Evolutionary conservation across 768 basidiomycete genomes (phyloP).

Genomic region (Rhodotorula taiwanensis): DNA sequence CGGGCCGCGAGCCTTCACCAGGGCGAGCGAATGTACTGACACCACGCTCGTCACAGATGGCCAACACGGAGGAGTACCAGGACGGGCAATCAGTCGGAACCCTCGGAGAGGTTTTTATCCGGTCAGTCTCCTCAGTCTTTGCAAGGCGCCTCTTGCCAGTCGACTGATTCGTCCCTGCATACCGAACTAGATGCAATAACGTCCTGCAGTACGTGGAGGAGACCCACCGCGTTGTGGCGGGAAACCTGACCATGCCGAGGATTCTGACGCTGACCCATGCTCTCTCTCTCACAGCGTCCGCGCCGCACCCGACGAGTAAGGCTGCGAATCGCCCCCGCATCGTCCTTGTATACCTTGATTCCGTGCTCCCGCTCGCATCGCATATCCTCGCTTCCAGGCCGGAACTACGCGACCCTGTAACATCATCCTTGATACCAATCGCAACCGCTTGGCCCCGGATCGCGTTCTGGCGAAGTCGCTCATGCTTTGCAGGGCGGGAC

Average conservation of each 20-base stretch:
- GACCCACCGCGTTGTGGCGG: no score
- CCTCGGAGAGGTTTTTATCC: slow-evolving; percentile 97
- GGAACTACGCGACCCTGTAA: background rate
- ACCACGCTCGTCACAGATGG: slow-evolving; percentile 55
- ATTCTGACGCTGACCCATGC: no score
- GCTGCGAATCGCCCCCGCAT: slow-evolving; percentile 57
- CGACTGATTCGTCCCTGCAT: background rate
- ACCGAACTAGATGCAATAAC: slow-evolving; percentile 32
- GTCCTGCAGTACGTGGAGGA: slow-evolving; percentile 28
- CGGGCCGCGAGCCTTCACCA: no score
- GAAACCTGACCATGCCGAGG: no score
- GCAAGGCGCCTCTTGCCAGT: background rate
- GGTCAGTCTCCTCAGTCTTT: slow-evolving; percentile 52
- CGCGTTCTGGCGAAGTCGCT: no score
- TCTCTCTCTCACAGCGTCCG: background rate
- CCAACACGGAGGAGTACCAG: slow-evolving; percentile 98
- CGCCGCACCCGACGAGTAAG: slow-evolving; percentile 20
- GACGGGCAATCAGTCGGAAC: slow-evolving; percentile 92
- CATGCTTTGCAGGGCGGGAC: no score
- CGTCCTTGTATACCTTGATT: slow-evolving; percentile 33
- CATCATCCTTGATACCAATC: background rate
- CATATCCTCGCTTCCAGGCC: background rate
- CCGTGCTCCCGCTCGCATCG: background rate
- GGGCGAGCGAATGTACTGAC: no score
- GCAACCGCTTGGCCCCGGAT: no score